Conservation (phyloP, 1,139 yeast species). For the Arxiozyma slooffiae region DNA sequence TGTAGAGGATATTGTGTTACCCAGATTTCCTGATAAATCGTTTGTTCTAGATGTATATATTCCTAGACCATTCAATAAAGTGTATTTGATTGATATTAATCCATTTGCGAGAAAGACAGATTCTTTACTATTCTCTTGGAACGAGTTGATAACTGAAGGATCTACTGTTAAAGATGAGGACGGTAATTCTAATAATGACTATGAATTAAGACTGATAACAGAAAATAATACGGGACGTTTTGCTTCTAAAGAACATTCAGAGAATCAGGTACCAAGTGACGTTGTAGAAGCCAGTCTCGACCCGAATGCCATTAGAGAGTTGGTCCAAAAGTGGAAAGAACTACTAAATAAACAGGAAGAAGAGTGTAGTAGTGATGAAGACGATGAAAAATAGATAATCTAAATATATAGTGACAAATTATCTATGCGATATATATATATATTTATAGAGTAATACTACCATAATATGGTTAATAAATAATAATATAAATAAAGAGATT, state of each 20-base stretch:
- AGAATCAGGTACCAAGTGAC: slow-evolving; percentile 85
- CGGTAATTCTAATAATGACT: slow-evolving; percentile 26
- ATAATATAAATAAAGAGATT: neutral
- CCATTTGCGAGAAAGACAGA: slow-evolving; percentile 76
- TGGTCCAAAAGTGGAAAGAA: slow-evolving; percentile 52
- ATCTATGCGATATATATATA: too few species aligned
- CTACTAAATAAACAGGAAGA: slow-evolving; percentile 29
- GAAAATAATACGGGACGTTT: slow-evolving; percentile 62
- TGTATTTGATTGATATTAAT: slow-evolving; percentile 71
- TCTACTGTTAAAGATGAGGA: slow-evolving; percentile 3
- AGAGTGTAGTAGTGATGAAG: slow-evolving; percentile 13
- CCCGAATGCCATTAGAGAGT: slow-evolving; percentile 52
- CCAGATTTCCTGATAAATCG: slow-evolving; percentile 43
- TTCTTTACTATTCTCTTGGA: slow-evolving; percentile 72
- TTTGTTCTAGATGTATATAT: slow-evolving; percentile 74
- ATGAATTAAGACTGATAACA: slow-evolving; percentile 58
- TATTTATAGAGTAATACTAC: neutral
- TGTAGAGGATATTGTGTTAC: slow-evolving; percentile 40
- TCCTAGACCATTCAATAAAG: slow-evolving; percentile 60
- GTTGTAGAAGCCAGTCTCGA: slow-evolving; percentile 74
- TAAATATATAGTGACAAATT: neutral
- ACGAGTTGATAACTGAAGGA: slow-evolving; percentile 42
- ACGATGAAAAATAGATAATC: slow-evolving; percentile 1
- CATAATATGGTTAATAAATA: neutral
- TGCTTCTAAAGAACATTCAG: slow-evolving; percentile 73